Base-by-base conservation (phyloP, 257 asterid genomes). In the Nicotiana undulata region DNA sequence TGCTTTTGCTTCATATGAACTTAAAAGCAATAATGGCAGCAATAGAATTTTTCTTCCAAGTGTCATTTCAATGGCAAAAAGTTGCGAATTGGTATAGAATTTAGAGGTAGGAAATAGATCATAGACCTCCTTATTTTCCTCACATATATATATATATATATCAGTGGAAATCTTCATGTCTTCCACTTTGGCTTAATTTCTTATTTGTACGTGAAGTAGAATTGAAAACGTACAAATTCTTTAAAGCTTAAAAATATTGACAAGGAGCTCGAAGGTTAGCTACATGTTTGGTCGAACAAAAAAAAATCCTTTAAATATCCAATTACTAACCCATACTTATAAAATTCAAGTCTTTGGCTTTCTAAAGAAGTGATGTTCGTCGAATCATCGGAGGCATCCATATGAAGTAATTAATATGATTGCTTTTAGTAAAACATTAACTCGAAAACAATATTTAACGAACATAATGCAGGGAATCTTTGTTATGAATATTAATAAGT, bases 121-220 rank as follows among this genome's bases (percentile, higher is more conserved):
- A 40, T 40, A 40, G 46, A 40, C 46, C 44, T 37, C 44, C 44
- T 37, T 37, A 37, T 37, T 37, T 37, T 37, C 44, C 1, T 34
- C 46, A 37, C 0, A 37, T 7, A 2, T 8, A 37, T 40, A 40
- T 68, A n/a, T n/a, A n/a, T 68, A 20, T 40, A 40, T 68, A 20
- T 40, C 40, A 58, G 56, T 68, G 77, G 77, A 55, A 29, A 68
- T 70, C 77, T 40, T 20, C 29, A 20, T 44, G 77, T 32, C 34
- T 70, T 44, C 77, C 59, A 44, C 77, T 70, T 70, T 40, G 77
- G 3, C 16, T 44, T n/a, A n/a, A n/a, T n/a, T 70, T 70, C 77
- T 40, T 70, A 65, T 68, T n/a, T 68, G 56, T 22, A 70, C 58
- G 26, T 68, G 20, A 37, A 68, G 22, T 5, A 9, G 3, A 37